Evolutionary conservation across 2,329 filamentous ascomycete species (phyloP).

Genomic region (Epichloe sibirici): DNA sequence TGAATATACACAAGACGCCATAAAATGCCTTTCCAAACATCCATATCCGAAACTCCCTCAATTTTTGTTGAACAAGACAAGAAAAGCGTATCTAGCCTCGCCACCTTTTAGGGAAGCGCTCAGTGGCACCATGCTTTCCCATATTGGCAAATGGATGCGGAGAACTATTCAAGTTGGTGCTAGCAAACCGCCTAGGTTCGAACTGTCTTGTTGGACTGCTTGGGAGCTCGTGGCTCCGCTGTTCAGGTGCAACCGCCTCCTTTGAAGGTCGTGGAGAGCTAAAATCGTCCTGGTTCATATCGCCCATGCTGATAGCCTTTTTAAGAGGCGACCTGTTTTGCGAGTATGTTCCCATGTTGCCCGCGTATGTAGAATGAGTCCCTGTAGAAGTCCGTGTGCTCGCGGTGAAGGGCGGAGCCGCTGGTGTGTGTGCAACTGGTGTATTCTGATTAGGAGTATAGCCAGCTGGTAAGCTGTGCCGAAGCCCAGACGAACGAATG

Average conservation of each 20-base stretch:
- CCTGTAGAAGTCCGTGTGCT: constrained; percentile 12
- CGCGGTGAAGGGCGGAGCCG: constrained; percentile 13
- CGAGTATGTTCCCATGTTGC: constrained; percentile 67
- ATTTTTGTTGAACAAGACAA: not conserved
- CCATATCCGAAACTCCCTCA: not conserved
- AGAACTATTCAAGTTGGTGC: constrained; percentile 12
- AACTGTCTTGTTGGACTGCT: constrained; percentile 29
- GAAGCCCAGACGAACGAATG: constrained; percentile 16
- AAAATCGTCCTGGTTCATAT: constrained; percentile 33
- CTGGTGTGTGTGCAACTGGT: constrained; percentile 9
- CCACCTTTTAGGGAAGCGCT: constrained; percentile 26
- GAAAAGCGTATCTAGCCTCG: not conserved
- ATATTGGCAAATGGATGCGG: constrained; percentile 28
- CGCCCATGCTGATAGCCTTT: constrained; percentile 55
- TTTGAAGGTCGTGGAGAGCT: constrained; percentile 45
- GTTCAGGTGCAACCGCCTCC: constrained; percentile 49
- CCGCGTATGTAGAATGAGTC: constrained; percentile 38
- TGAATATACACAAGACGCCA: constrained; percentile 2
- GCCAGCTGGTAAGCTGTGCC: constrained; percentile 24
- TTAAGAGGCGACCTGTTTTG: constrained; percentile 75
- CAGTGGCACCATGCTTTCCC: constrained; percentile 23
- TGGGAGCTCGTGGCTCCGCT: constrained; percentile 26
- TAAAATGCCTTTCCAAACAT: constrained; percentile 1
- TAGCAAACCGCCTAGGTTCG: constrained; percentile 17
- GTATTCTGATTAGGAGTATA: constrained; percentile 9